Percentiles rank a stretch among this genome's conserved stretches.
Evolutionary conservation across 2,329 filamentous ascomycete species (phyloP).

Genomic region (Penicillium digitatum): DNA sequence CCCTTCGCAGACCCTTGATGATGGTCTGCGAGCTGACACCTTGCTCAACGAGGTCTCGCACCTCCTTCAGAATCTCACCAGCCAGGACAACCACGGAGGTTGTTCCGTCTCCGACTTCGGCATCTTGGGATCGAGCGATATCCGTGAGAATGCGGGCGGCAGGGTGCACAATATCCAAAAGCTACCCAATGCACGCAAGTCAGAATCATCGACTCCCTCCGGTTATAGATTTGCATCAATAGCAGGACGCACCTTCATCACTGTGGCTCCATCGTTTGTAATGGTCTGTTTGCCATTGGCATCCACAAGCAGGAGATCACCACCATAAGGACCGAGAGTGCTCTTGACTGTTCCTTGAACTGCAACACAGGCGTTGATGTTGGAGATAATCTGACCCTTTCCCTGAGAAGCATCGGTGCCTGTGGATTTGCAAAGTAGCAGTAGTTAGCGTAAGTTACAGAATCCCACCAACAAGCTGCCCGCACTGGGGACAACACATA

Average conservation of each 20-base stretch:
- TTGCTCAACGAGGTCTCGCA: constrained; percentile 93
- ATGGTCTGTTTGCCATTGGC: constrained; percentile 94
- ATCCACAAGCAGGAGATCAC: constrained; percentile 92
- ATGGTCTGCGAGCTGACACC: constrained; percentile 97
- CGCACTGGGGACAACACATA: constrained; percentile 48
- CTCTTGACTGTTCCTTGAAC: constrained; percentile 95
- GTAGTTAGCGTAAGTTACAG: constrained; percentile 24
- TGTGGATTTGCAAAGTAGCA: constrained; percentile 40
- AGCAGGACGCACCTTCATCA: constrained; percentile 75
- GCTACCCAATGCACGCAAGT: constrained; percentile 48
- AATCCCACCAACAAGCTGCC: constrained; percentile 22
- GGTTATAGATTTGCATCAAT: not conserved
- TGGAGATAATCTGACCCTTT: constrained; percentile 92
- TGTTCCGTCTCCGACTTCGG: constrained; percentile 96
- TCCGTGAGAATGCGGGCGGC: constrained; percentile 96
- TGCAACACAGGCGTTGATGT: constrained; percentile 96
- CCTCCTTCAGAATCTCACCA: constrained; percentile 95
- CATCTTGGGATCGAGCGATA: constrained; percentile 97
- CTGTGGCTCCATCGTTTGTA: constrained; percentile 97
- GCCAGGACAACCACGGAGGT: constrained; percentile 96
- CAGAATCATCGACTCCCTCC: not conserved
- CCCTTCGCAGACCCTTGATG: constrained; percentile 89
- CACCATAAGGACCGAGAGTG: constrained; percentile 93
- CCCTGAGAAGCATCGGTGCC: constrained; percentile 97
- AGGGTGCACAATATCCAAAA: constrained; percentile 97